Conservation (phyloP, 169 alveolate genomes). For the Plasmodium gaboni region DNA sequence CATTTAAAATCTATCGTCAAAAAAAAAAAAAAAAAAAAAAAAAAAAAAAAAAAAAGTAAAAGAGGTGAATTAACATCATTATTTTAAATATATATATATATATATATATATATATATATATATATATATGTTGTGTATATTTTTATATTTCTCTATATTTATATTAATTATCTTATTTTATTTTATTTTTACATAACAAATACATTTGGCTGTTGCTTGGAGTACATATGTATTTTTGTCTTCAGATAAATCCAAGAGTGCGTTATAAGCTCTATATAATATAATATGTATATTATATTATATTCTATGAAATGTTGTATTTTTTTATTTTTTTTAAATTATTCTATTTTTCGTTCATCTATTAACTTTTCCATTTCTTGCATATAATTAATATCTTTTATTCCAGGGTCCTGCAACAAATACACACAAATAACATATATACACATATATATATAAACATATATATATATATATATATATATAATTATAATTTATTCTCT, state of each 20-base stretch:
- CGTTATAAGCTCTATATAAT: constrained; percentile 55
- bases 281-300: not conserved
- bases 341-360: not conserved
- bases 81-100: not conserved
- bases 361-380: constrained; percentile 55
- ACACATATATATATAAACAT: not conserved
- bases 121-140: not conserved
- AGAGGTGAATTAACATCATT: too few relatives aligned
- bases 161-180: not conserved
- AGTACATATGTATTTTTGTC: constrained; percentile 52
- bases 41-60: too few relatives aligned
- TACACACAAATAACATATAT: not conserved
- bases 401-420: constrained; percentile 45
- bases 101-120: not conserved
- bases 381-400: constrained; percentile 41
- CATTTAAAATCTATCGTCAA: constrained; percentile 18
- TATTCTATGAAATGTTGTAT: not conserved
- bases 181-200: constrained; percentile 56
- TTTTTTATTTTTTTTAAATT: not conserved
- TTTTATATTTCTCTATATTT: not conserved
- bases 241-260: constrained; percentile 52
- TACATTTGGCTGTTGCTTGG: constrained; percentile 74
- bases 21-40: not conserved
- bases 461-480: not conserved
- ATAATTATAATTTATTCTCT: too few relatives aligned